Percentiles rank a stretch among this genome's conserved stretches.
Conservation (phyloP, 129 eudicot species). For the Flaveria sonorensis region DNA sequence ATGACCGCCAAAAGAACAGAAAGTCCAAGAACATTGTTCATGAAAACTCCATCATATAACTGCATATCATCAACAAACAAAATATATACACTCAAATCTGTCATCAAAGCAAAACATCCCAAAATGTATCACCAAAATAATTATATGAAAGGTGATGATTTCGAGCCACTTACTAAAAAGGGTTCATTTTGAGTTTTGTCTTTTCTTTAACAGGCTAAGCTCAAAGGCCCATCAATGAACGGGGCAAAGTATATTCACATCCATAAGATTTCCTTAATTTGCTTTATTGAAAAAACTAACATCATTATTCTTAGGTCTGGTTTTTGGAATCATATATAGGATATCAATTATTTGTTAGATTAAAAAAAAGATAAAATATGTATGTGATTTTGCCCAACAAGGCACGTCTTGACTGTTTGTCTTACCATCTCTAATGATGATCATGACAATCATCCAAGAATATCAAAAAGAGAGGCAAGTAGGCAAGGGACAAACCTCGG, state of each 20-base stretch:
- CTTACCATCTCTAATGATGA: background rate
- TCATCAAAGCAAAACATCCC: background rate
- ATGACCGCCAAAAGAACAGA: conserved; percentile 66
- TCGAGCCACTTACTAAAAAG: background rate
- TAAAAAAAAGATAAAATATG: background rate
- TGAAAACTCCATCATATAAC: conserved; percentile 74
- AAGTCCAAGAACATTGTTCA: conserved; percentile 85
- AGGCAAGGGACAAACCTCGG: conserved; percentile 58
- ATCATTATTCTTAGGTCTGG: background rate
- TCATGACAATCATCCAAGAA: background rate
- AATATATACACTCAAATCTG: conserved; percentile 14
- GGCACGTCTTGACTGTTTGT: background rate
- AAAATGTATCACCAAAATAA: background rate
- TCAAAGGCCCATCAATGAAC: background rate
- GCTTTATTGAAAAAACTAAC: background rate
- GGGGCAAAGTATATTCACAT: background rate
- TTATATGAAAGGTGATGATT: conserved; percentile 3
- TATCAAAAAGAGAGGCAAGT: conserved; percentile 8
- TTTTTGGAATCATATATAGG: background rate
- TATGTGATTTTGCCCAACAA: background rate
- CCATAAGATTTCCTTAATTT: background rate
- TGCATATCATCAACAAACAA: conserved; percentile 34
- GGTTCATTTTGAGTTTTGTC: background rate
- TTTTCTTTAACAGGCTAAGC: background rate
- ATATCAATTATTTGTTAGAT: background rate